Evolutionary conservation across 2,329 filamentous ascomycete species (phyloP).

Genomic region (Cryphonectria nitschkei): DNA sequence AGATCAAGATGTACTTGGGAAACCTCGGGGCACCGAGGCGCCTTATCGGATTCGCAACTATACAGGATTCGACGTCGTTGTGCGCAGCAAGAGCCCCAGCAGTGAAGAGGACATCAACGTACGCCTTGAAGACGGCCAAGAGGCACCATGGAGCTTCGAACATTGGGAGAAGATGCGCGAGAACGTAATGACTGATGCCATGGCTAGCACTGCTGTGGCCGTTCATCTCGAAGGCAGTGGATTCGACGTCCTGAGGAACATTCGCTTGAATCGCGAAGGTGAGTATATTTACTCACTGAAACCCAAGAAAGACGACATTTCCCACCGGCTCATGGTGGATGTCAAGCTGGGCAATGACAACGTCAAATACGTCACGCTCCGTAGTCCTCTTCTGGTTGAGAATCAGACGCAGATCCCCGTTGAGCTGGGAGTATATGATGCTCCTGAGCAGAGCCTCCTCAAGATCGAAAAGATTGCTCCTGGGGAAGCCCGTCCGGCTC

Average conservation of each 20-base stretch:
- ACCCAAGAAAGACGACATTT: constrained; percentile 80
- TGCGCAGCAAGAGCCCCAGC: constrained; percentile 74
- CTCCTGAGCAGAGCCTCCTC: constrained; percentile 82
- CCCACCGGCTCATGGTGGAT: constrained; percentile 90
- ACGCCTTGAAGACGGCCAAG: constrained; percentile 84
- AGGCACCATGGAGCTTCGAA: constrained; percentile 95
- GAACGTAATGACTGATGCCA: constrained; percentile 82
- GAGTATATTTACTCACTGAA: constrained; percentile 88
- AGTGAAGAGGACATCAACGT: constrained; percentile 73
- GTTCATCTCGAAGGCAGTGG: constrained; percentile 89
- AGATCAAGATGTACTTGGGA: constrained; percentile 89
- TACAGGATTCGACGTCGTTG: constrained; percentile 86
- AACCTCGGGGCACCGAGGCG: constrained; percentile 87
- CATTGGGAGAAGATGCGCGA: constrained; percentile 96
- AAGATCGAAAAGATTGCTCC: constrained; percentile 98
- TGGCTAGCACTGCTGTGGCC: constrained; percentile 73
- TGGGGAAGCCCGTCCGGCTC: constrained; percentile 85
- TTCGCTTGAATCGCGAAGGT: constrained; percentile 91
- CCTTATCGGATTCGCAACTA: constrained; percentile 95
- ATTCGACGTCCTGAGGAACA: constrained; percentile 86
- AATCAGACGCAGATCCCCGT: constrained; percentile 97
- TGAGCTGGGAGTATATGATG: constrained; percentile 89
- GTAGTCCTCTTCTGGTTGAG: constrained; percentile 88
- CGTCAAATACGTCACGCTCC: constrained; percentile 95
- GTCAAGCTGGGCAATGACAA: constrained; percentile 91